Evolutionary conservation across 2,329 filamentous ascomycete genomes (phyloP).

Genomic region (Colletotrichum simmondsii): DNA sequence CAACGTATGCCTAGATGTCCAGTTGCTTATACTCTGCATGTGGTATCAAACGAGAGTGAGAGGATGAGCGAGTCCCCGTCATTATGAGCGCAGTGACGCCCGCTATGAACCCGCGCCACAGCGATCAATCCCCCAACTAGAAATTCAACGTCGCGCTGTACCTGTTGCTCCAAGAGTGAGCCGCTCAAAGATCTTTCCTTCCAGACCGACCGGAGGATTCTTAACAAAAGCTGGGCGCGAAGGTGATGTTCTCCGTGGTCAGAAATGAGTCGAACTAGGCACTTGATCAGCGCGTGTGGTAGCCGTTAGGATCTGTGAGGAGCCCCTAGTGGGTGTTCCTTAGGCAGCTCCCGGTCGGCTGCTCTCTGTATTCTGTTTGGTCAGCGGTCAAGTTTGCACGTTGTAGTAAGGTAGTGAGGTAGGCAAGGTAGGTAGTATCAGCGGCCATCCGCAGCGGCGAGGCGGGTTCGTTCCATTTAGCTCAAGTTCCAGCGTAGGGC

Average conservation of each 20-base stretch:
- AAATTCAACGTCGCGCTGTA: not conserved
- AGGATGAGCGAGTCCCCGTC: not conserved
- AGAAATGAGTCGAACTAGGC: not conserved
- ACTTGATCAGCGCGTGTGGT: constrained; percentile 5
- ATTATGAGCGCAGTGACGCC: not conserved
- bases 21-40: not conserved
- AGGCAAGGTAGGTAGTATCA: not conserved
- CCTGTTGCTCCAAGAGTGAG: not conserved
- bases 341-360: not conserved
- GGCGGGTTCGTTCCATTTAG: not conserved
- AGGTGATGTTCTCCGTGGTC: not conserved
- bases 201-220: not conserved
- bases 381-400: not conserved
- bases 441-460: not conserved
- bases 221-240: not conserved
- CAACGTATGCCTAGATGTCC: not conserved
- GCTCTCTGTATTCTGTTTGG: not conserved
- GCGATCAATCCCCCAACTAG: not conserved
- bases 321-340: too few relatives aligned
- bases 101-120: not conserved
- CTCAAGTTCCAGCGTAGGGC: not conserved
- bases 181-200: not conserved
- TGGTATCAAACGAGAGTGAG: not conserved
- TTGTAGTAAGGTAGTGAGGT: not conserved
- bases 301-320: not conserved